Evolutionary conservation across 129 eudicot genomes (phyloP).

Genomic region (Kitagawia praeruptora): DNA sequence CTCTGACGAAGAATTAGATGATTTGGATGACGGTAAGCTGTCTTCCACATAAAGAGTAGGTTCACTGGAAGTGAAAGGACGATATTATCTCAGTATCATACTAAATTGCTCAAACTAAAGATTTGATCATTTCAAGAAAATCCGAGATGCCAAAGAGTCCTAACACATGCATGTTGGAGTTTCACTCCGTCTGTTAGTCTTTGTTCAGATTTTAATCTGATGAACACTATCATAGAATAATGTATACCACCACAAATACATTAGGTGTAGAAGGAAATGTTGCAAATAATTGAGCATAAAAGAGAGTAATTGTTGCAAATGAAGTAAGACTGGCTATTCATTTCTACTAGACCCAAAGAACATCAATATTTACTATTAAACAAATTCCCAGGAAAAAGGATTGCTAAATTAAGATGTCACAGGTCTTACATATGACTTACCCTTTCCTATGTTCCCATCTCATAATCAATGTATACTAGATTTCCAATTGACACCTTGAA

Average conservation of each 20-base stretch:
- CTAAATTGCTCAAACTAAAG: background rate
- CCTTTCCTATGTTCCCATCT: background rate
- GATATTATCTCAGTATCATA: background rate
- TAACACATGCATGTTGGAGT: background rate
- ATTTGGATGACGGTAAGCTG: background rate
- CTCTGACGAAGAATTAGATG: slow-evolving; percentile 1
- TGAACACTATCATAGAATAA: background rate
- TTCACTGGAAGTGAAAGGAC: background rate
- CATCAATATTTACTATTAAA: background rate
- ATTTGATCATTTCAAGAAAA: background rate
- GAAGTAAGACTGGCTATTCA: background rate
- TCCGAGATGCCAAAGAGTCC: background rate
- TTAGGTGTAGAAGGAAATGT: background rate
- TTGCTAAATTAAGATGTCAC: background rate
- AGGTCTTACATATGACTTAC: background rate
- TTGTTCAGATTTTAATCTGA: background rate
- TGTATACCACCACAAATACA: background rate
- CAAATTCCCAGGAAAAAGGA: background rate
- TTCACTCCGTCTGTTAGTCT: background rate
- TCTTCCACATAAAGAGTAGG: background rate
- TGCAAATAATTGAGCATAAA: background rate
- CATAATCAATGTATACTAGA: background rate
- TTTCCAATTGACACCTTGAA: background rate
- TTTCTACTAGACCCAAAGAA: background rate
- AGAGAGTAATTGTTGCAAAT: background rate